Percentiles rank a stretch among this genome's conserved stretches.
Conservation (phyloP, 495 filamentous ascomycete species). For the Hapsidospora chrysogenum region DNA sequence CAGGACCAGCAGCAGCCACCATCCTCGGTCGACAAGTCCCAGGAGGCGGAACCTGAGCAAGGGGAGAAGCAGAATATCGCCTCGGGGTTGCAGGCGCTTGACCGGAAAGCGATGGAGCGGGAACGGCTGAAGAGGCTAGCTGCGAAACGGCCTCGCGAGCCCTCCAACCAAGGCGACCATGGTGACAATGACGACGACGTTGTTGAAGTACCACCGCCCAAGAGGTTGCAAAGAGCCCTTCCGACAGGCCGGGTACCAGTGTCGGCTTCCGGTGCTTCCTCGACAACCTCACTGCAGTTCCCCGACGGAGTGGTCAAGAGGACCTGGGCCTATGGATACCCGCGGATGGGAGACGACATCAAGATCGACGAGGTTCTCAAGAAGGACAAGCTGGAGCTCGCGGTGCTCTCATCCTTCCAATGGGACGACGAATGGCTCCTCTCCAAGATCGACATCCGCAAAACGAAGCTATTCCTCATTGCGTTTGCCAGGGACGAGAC, state of each 20-base stretch:
- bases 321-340: conserved; percentile 49
- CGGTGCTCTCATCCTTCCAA: conserved; percentile 72
- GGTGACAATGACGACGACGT: conserved; percentile 6
- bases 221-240: conserved; percentile 1
- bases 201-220: conserved; percentile 2
- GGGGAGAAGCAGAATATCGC: conserved; percentile 6
- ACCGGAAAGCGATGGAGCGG: conserved; percentile 74
- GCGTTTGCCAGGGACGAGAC: conserved; percentile 27
- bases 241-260: background rate
- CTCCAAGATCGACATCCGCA: conserved; percentile 20
- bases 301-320: conserved; percentile 64
- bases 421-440: conserved; percentile 48
- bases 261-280: background rate
- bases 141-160: conserved; percentile 27
- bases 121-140: conserved; percentile 56
- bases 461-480: conserved; percentile 24
- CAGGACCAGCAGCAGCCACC: conserved; percentile 6
- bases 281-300: conserved; percentile 23
- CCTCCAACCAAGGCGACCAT: background rate
- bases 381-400: conserved; percentile 47
- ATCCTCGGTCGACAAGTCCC: background rate
- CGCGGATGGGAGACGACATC: conserved; percentile 51
- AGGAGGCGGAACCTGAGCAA: background rate
- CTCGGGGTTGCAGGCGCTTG: conserved; percentile 26
- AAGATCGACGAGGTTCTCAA: conserved; percentile 84